Evolutionary conservation across 1,284 basidiomycete genomes (phyloP).

Genomic region (Bjerkandera adusta): DNA sequence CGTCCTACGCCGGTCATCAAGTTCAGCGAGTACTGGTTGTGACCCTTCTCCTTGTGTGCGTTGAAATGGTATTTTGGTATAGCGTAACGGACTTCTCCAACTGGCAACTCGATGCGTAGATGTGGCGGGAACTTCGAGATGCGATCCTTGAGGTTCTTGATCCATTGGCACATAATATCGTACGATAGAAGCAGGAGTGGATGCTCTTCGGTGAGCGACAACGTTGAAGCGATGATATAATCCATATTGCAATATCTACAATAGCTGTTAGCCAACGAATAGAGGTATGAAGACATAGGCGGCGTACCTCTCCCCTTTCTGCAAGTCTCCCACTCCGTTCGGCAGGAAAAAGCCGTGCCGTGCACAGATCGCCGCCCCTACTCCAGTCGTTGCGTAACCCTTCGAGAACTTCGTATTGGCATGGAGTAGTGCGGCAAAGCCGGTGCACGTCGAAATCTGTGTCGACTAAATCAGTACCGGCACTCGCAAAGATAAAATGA

Average conservation of each 20-base stretch:
- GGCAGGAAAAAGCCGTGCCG: slow-evolving; percentile 10
- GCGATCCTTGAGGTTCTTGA: background rate
- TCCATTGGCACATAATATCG: slow-evolving; percentile 6
- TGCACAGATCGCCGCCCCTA: slow-evolving; percentile 14
- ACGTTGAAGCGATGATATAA: slow-evolving; percentile 2
- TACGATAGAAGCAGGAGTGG: slow-evolving; percentile 1
- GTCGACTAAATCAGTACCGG: too few relatives aligned
- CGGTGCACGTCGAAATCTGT: too few relatives aligned
- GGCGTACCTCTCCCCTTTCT: slow-evolving; percentile 12
- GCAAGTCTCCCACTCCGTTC: slow-evolving; percentile 6
- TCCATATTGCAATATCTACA: slow-evolving; percentile 3
- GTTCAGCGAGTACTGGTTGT: slow-evolving; percentile 6
- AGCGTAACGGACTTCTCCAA: slow-evolving; percentile 1
- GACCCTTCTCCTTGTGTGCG: slow-evolving; percentile 4
- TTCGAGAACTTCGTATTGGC: slow-evolving; percentile 17
- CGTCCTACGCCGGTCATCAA: slow-evolving; percentile 14
- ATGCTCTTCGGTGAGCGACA: background rate
- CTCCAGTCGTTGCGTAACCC: slow-evolving; percentile 22
- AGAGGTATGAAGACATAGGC: background rate
- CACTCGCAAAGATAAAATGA: slow-evolving; percentile 2
- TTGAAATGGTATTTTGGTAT: slow-evolving; percentile 11
- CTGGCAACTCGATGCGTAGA: background rate
- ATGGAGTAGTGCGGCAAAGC: slow-evolving; percentile 17
- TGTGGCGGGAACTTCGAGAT: background rate
- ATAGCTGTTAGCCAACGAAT: background rate